These are phyloP conservation scores for Vitis hybrid DNA, from an alignment of 177 flowering plant genomes.

Conservation along the genomic window DNA sequence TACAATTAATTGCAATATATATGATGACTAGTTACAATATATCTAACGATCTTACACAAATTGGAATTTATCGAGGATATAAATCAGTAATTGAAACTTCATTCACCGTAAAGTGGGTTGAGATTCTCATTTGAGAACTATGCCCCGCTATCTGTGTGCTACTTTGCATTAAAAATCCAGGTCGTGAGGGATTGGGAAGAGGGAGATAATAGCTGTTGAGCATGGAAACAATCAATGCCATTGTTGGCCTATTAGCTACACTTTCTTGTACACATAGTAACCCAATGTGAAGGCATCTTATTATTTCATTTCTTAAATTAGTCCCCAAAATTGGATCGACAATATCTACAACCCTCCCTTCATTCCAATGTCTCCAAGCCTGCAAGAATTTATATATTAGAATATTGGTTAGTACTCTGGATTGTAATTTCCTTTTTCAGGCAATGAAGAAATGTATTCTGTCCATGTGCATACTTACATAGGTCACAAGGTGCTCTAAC, in stretches of 20 bases:
- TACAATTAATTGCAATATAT: no score
- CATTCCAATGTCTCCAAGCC: slow-evolving; percentile 19
- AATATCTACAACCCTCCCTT: not conserved
- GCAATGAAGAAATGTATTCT: no score
- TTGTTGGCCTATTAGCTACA: slow-evolving; percentile 11
- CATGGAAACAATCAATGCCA: slow-evolving; percentile 17
- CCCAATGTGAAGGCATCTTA: slow-evolving; percentile 22
- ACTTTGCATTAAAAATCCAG: slow-evolving; percentile 6
- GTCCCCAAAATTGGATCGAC: slow-evolving; percentile 4
- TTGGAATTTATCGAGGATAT: no score
- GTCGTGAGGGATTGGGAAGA: slow-evolving; percentile 13
- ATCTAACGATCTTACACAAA: no score
- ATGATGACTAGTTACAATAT: no score
- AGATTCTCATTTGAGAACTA: no score
- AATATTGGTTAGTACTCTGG: no score
- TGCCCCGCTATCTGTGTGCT: no score
- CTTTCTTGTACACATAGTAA: slow-evolving; percentile 21
- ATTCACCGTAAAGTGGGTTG: no score
- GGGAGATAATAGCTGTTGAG: slow-evolving; percentile 15
- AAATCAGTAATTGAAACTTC: no score
- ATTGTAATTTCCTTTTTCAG: no score
- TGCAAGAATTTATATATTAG: not conserved
- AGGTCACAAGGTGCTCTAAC: no score
- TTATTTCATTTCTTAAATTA: slow-evolving; percentile 8
- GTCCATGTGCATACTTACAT: not conserved